Conservation (phyloP, 1,139 yeast species). For the Candida anutae region DNA sequence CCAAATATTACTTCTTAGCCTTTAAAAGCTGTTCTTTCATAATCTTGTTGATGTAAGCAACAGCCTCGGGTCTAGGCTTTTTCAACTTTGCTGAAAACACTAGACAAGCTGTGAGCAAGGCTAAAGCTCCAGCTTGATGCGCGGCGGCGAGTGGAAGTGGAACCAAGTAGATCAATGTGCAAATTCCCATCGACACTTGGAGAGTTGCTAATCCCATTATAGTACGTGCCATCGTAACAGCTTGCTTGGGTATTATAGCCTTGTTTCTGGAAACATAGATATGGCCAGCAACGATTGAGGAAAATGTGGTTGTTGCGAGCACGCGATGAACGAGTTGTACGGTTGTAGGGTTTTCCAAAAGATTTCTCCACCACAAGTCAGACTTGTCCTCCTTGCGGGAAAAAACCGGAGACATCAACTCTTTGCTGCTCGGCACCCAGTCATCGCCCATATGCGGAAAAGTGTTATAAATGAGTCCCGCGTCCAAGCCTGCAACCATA, state of each 20-base stretch:
- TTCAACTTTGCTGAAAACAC: conserved; percentile 63
- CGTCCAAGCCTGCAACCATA: conserved; percentile 96
- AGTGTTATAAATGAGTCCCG: conserved; percentile 91
- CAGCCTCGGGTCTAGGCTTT: conserved; percentile 52
- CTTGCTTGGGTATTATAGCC: conserved; percentile 49
- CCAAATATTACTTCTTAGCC: conserved; percentile 1
- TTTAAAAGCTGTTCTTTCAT: conserved; percentile 14
- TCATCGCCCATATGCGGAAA: conserved; percentile 95
- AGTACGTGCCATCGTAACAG: conserved; percentile 49
- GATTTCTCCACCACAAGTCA: conserved; percentile 85
- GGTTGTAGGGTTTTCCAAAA: conserved; percentile 92
- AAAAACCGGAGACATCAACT: conserved; percentile 70
- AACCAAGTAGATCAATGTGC: conserved; percentile 78
- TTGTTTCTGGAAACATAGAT: conserved; percentile 52
- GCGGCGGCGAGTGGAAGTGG: conserved; percentile 91
- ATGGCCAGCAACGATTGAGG: conserved; percentile 59
- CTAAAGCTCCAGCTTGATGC: conserved; percentile 96
- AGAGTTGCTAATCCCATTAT: conserved; percentile 75
- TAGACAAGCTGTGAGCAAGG: conserved; percentile 71
- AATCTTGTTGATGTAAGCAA: conserved; percentile 18
- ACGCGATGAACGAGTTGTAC: conserved; percentile 90
- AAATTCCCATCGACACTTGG: conserved; percentile 82
- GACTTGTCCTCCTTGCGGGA: conserved; percentile 59
- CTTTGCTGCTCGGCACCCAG: conserved; percentile 62
- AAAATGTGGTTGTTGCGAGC: conserved; percentile 76